These are phyloP conservation scores for Fusarium sp. DNA, from an alignment of 2,329 filamentous ascomycete genomes.

Conservation along the genomic window DNA sequence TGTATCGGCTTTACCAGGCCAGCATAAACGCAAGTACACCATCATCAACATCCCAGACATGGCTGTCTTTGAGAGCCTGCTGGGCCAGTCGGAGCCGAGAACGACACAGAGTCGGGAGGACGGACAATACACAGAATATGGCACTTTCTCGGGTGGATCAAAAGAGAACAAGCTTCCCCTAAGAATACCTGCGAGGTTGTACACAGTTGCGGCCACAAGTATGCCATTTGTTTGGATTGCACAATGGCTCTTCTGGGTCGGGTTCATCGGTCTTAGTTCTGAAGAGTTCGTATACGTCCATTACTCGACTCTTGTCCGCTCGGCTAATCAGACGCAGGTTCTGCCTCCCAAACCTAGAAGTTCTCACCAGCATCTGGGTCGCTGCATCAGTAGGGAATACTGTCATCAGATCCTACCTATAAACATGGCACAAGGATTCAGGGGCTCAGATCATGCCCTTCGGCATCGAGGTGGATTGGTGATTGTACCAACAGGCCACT, in stretches of 20 bases:
- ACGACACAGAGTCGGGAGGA: background rate
- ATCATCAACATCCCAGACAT: background rate
- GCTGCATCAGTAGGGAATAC: background rate
- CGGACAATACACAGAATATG: background rate
- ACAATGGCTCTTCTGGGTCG: conserved; percentile 31
- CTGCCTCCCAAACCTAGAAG: background rate
- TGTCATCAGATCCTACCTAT: background rate
- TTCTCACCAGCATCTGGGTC: background rate
- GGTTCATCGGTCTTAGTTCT: conserved; percentile 20
- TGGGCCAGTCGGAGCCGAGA: background rate
- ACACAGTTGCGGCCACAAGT: background rate
- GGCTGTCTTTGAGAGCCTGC: background rate
- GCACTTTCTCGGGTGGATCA: background rate
- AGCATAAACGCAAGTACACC: background rate
- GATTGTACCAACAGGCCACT: background rate
- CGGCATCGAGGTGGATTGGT: background rate
- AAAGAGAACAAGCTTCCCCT: background rate
- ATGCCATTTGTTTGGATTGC: conserved; percentile 3
- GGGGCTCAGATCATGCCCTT: background rate
- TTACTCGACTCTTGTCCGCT: background rate
- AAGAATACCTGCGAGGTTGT: background rate
- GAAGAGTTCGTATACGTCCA: background rate
- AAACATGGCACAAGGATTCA: background rate
- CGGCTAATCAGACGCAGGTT: background rate
- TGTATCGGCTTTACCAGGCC: background rate